Evolutionary conservation across 2,329 filamentous ascomycete genomes (phyloP).

Genomic region (Podosphaera aphanis): DNA sequence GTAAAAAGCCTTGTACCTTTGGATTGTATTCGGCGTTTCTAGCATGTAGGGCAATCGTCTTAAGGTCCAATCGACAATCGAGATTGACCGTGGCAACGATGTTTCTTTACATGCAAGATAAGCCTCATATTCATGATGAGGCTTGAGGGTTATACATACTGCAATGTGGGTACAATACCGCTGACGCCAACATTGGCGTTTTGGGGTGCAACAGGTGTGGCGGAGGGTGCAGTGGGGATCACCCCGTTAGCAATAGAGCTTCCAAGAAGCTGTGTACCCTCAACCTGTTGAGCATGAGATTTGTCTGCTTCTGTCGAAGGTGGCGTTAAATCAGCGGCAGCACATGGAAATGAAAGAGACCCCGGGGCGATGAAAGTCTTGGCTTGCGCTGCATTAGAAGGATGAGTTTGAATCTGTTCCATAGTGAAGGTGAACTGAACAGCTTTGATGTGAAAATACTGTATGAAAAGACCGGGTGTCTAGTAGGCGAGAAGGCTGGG

Average conservation of each 20-base stretch:
- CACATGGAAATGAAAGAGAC: conserved; percentile 78
- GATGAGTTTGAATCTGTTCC: conserved; percentile 81
- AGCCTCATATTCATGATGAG: conserved; percentile 23
- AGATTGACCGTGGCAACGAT: conserved; percentile 98
- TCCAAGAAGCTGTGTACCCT: conserved; percentile 31
- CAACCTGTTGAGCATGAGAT: conserved; percentile 24
- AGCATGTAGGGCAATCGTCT: conserved; percentile 95
- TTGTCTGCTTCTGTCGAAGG: conserved; percentile 50
- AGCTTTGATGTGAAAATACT: conserved; percentile 8
- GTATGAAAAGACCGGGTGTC: conserved; percentile 4
- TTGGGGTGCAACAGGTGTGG: conserved; percentile 55
- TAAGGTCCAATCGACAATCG: conserved; percentile 88
- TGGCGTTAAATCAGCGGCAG: conserved; percentile 60
- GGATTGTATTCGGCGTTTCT: conserved; percentile 97
- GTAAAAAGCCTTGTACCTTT: conserved; percentile 50
- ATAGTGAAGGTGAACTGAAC: conserved; percentile 24
- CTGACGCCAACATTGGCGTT: conserved; percentile 40
- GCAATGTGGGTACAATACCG: conserved; percentile 77
- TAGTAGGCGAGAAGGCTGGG: conserved; percentile 1
- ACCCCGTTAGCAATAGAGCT: conserved; percentile 50
- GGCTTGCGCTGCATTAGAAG: conserved; percentile 73
- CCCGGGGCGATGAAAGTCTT: conserved; percentile 86
- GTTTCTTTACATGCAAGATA: conserved; percentile 48
- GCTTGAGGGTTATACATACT: conserved; percentile 52
- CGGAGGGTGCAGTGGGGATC: conserved; percentile 62